These are phyloP conservation scores for Mycena filopes DNA, from an alignment of 768 basidiomycete genomes.

Conservation along the genomic window DNA sequence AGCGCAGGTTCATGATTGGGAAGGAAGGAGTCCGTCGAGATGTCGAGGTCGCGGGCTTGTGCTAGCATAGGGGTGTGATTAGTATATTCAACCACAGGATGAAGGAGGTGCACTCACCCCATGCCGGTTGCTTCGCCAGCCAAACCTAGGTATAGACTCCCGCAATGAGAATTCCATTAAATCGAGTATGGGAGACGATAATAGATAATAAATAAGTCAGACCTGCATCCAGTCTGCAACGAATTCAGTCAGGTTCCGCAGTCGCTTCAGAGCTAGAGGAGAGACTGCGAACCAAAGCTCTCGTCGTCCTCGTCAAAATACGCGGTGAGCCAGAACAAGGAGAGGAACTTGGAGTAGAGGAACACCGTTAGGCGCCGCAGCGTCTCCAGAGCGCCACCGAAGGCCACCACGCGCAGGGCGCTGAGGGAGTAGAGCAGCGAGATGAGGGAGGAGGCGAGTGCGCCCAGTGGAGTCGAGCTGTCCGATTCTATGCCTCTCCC, in stretches of 20 bases:
- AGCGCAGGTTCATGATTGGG: constrained; percentile 43
- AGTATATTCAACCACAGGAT: too few species aligned
- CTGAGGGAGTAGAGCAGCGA: neutral
- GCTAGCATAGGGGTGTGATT: too few species aligned
- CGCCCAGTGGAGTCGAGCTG: too few species aligned
- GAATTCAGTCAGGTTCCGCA: neutral
- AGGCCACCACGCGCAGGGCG: neutral
- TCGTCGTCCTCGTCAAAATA: constrained; percentile 66
- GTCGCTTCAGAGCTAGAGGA: too few species aligned
- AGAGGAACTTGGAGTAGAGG: constrained; percentile 53
- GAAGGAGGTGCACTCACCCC: too few species aligned
- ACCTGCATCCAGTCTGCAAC: constrained; percentile 73
- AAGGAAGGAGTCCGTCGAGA: constrained; percentile 56
- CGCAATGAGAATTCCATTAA: too few species aligned
- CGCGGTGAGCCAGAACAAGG: constrained; percentile 71
- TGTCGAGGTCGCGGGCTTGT: constrained; percentile 59
- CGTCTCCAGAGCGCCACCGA: constrained; percentile 56
- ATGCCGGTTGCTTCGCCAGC: constrained; percentile 34
- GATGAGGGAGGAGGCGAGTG: neutral
- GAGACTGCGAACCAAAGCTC: constrained; percentile 67
- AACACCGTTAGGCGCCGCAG: constrained; percentile 57
- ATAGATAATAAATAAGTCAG: too few species aligned
- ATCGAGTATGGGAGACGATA: too few species aligned
- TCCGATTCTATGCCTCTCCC: too few species aligned
- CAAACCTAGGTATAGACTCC: too few species aligned